A percentile compares a stretch with the other conserved stretches of the same genome.
These are phyloP conservation scores for Leccinum barrowsii DNA, from an alignment of 768 basidiomycete species.

Conservation along the genomic window DNA sequence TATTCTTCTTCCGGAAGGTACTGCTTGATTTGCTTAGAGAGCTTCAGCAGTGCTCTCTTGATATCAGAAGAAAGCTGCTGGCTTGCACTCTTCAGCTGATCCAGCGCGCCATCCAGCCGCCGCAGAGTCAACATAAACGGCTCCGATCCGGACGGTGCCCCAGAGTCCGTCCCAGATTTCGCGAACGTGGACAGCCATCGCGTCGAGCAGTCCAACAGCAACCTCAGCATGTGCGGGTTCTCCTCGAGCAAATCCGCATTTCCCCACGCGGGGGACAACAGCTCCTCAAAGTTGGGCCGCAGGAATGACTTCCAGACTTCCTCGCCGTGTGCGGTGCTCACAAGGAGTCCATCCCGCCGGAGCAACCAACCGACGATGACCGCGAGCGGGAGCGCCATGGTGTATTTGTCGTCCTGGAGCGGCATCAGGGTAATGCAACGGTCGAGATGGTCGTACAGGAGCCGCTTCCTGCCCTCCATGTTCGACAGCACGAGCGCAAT, in stretches of 20 bases:
- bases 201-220: background rate
- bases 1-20: background rate
- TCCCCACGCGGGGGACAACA: slow-evolving; percentile 5
- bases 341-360: slow-evolving; percentile 1
- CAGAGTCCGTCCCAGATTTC: background rate
- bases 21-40: background rate
- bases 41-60: background rate
- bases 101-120: background rate
- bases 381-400: slow-evolving; percentile 2
- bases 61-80: background rate
- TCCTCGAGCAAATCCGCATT: slow-evolving; percentile 4
- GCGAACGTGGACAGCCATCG: background rate
- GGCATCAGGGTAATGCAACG: background rate
- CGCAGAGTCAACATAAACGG: background rate
- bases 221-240: slow-evolving; percentile 4
- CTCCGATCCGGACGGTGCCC: background rate
- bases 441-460: slow-evolving; percentile 4
- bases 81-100: background rate
- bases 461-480: background rate
- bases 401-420: background rate
- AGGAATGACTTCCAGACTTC: background rate
- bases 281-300: background rate
- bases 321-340: background rate
- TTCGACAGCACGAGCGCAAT: slow-evolving; percentile 4
- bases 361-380: slow-evolving; percentile 6